Percentiles rank a stretch among this genome's conserved stretches.
Conservation (phyloP, 371 early-diverging fungal genomes). For the Syncephalis plumigaleata region DNA sequence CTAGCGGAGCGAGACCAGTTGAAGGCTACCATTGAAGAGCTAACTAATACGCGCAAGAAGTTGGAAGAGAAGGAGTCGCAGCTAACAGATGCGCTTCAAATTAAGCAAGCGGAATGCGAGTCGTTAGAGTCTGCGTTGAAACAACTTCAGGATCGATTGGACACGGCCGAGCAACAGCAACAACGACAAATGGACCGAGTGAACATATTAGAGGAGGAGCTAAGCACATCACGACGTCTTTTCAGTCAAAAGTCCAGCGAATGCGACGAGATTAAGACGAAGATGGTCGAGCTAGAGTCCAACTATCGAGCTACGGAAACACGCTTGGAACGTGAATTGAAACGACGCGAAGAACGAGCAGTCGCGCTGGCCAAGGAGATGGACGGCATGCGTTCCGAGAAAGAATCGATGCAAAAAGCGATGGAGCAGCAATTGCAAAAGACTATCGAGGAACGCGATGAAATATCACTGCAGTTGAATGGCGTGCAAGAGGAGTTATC, state of each 20-base stretch:
- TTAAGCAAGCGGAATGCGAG: conserved; percentile 50
- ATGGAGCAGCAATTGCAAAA: conserved; percentile 16
- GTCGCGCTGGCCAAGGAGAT: conserved; percentile 15
- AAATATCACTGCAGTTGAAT: not conserved
- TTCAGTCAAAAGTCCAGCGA: conserved; percentile 13
- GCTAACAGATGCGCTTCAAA: conserved; percentile 39
- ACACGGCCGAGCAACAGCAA: conserved; percentile 24
- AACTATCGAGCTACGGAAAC: conserved; percentile 13
- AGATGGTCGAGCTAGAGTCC: conserved; percentile 16
- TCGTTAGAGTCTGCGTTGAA: conserved; percentile 39
- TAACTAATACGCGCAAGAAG: conserved; percentile 10
- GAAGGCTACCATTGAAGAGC: conserved; percentile 2
- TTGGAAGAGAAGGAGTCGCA: conserved; percentile 27
- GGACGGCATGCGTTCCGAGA: conserved; percentile 23
- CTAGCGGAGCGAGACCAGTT: too few species aligned
- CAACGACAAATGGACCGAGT: conserved; percentile 28
- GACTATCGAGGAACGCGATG: conserved; percentile 14
- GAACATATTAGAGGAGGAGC: conserved; percentile 26
- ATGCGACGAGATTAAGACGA: conserved; percentile 7
- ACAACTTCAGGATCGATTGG: conserved; percentile 27
- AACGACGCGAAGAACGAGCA: conserved; percentile 15
- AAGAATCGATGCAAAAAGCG: conserved; percentile 19
- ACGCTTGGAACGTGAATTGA: conserved; percentile 15
- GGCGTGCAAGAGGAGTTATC: too few species aligned
- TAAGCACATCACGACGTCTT: conserved; percentile 16